phyloP scores from a whole-genome alignment of 257 asterid genomes.

The Nyctanthes arbortristis region DNA sequence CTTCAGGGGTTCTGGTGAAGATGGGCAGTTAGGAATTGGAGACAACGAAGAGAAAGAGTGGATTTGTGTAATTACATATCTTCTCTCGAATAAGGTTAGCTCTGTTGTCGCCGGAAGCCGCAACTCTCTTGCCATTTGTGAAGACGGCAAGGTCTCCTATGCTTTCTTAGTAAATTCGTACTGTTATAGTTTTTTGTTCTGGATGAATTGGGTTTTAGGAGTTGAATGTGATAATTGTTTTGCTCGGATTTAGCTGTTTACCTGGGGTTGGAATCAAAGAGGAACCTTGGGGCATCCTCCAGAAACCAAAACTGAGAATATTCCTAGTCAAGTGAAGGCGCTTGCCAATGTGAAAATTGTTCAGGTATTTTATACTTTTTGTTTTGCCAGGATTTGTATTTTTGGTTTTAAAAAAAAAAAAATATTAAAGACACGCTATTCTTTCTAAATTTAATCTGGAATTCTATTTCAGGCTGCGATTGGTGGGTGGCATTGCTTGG shows the following conservation, averaged over 20 bases:
- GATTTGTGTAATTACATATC: constrained; percentile 68
- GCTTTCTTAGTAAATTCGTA: not conserved
- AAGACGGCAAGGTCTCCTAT: constrained; percentile 95
- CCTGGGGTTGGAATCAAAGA: constrained; percentile 99
- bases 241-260: constrained; percentile 57
- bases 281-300: constrained; percentile 96
- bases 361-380: constrained; percentile 54
- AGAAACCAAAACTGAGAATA: constrained; percentile 82
- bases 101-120: constrained; percentile 96
- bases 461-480: constrained; percentile 79
- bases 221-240: constrained; percentile 4
- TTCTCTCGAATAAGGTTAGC: constrained; percentile 49
- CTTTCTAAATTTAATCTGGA: constrained; percentile 13
- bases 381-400: not conserved
- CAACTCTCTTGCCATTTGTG: constrained; percentile 91
- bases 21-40: constrained; percentile 94
- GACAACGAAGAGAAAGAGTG: constrained; percentile 80
- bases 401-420: constrained; percentile 3
- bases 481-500: constrained; percentile 99
- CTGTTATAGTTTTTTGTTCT: not conserved
- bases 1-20: constrained; percentile 98
- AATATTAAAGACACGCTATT: not conserved
- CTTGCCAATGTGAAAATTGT: constrained; percentile 80
- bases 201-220: not conserved
- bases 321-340: constrained; percentile 90